Conservation (phyloP, 768 basidiomycete species). For the Cystoderma amianthinum region DNA sequence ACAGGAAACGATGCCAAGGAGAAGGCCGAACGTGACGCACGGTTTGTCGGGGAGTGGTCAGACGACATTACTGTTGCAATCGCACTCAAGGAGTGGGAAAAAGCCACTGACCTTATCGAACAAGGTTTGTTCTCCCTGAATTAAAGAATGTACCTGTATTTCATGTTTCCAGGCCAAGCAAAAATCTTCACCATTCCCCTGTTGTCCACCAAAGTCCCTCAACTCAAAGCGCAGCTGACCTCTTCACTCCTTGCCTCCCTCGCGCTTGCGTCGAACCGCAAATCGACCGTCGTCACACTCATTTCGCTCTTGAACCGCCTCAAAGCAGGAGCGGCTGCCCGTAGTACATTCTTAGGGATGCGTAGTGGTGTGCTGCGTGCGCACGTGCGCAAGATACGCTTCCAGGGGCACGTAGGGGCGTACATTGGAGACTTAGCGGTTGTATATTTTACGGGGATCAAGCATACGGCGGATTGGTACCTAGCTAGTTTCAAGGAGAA, state of each 20-base stretch:
- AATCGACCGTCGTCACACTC: conserved; percentile 63
- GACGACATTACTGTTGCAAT: conserved; percentile 91
- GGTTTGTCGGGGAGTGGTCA: conserved; percentile 88
- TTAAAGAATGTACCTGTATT: not conserved
- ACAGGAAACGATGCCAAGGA: conserved; percentile 54
- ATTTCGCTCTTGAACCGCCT: conserved; percentile 71
- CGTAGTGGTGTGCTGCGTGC: conserved; percentile 67
- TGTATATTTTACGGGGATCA: conserved; percentile 90
- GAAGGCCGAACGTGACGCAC: conserved; percentile 71
- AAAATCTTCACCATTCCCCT: conserved; percentile 50
- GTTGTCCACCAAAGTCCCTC: conserved; percentile 52
- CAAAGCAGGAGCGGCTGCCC: conserved; percentile 70
- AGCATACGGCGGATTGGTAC: conserved; percentile 98
- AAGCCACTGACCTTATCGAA: conserved; percentile 80
- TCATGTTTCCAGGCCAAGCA: conserved; percentile 39
- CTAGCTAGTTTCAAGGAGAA: conserved; percentile 94
- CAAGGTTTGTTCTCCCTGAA: conserved; percentile 44
- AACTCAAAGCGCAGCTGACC: conserved; percentile 62
- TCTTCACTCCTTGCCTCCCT: conserved; percentile 67
- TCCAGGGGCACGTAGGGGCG: conserved; percentile 80
- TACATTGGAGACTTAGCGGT: conserved; percentile 86
- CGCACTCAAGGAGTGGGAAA: conserved; percentile 82
- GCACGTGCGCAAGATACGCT: conserved; percentile 80
- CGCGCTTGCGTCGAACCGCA: conserved; percentile 70
- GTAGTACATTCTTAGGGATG: conserved; percentile 76